Evolutionary conservation across 2,329 filamentous ascomycete species (phyloP).

Genomic region (Pyrenochaeta sp.): DNA sequence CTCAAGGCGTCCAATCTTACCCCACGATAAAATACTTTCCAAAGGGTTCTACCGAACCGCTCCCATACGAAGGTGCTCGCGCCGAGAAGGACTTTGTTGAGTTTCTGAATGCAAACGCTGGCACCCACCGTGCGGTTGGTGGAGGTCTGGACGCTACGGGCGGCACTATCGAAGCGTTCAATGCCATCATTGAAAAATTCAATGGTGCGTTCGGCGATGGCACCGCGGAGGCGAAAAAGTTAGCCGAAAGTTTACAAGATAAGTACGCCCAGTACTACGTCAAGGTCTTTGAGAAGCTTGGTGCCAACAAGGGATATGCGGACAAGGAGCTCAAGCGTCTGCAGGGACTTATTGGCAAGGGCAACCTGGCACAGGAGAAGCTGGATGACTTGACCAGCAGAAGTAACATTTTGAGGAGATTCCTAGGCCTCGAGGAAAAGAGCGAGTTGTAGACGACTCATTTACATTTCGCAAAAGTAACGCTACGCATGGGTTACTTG

Average conservation of each 20-base stretch:
- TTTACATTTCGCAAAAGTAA: background rate
- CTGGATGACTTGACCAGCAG: constrained; percentile 85
- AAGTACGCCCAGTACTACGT: constrained; percentile 95
- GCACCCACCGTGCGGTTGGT: constrained; percentile 83
- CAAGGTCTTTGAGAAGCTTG: constrained; percentile 86
- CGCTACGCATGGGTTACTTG: background rate
- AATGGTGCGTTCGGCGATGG: constrained; percentile 68
- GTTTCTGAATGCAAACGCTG: constrained; percentile 88
- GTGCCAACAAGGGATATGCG: constrained; percentile 78
- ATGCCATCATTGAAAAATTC: constrained; percentile 78
- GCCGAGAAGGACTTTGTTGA: constrained; percentile 77
- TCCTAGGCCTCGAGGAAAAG: constrained; percentile 70
- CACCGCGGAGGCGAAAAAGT: constrained; percentile 75
- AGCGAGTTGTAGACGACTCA: constrained; percentile 70
- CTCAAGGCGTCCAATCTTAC: constrained; percentile 83
- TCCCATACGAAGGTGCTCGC: constrained; percentile 78
- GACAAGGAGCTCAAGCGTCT: constrained; percentile 86
- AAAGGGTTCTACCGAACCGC: constrained; percentile 76
- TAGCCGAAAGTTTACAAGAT: constrained; percentile 72
- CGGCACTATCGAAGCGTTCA: constrained; percentile 82
- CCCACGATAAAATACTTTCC: constrained; percentile 99
- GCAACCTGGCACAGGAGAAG: constrained; percentile 84
- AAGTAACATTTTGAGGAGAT: constrained; percentile 86
- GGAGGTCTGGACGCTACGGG: constrained; percentile 81
- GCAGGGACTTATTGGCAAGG: constrained; percentile 82